These are phyloP conservation scores for Metschnikowia shivogae DNA, from an alignment of 805 yeast species.

Conservation along the genomic window DNA sequence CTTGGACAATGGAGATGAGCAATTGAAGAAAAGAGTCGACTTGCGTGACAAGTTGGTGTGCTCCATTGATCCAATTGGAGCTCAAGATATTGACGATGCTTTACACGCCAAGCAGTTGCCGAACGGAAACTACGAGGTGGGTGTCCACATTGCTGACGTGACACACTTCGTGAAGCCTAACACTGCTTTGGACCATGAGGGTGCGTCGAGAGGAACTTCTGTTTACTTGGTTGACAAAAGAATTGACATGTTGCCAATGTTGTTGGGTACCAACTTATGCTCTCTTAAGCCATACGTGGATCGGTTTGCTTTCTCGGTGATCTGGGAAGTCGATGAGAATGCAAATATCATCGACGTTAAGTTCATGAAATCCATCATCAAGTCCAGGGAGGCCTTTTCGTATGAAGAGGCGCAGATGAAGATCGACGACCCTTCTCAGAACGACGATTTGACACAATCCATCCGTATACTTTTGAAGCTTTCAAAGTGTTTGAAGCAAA, in stretches of 20 bases:
- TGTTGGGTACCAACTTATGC: constrained; percentile 92
- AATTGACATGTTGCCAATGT: constrained; percentile 96
- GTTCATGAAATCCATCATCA: constrained; percentile 83
- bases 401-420: constrained; percentile 90
- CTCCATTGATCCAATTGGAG: constrained; percentile 95
- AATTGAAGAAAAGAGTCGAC: constrained; percentile 67
- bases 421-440: constrained; percentile 72
- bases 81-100: constrained; percentile 99
- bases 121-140: constrained; percentile 94
- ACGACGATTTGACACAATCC: constrained; percentile 83
- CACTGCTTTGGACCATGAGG: constrained; percentile 90
- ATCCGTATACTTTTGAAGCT: constrained; percentile 76
- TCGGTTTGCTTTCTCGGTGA: constrained; percentile 89
- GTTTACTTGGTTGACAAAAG: constrained; percentile 96
- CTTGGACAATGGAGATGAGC: constrained; percentile 47
- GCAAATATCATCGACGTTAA: constrained; percentile 79
- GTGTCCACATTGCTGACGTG: constrained; percentile 99
- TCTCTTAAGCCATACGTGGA: constrained; percentile 94
- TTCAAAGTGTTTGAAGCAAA: constrained; percentile 82
- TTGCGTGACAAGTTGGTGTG: constrained; percentile 86
- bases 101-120: constrained; percentile 80
- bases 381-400: constrained; percentile 90
- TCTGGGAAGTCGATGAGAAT: constrained; percentile 89
- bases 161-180: constrained; percentile 94
- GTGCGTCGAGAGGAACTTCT: constrained; percentile 95